A percentile compares a stretch with the other conserved stretches of the same genome.
Evolutionary conservation across 2,329 filamentous ascomycete genomes (phyloP).

Genomic region (Lachnellula willkommii): DNA sequence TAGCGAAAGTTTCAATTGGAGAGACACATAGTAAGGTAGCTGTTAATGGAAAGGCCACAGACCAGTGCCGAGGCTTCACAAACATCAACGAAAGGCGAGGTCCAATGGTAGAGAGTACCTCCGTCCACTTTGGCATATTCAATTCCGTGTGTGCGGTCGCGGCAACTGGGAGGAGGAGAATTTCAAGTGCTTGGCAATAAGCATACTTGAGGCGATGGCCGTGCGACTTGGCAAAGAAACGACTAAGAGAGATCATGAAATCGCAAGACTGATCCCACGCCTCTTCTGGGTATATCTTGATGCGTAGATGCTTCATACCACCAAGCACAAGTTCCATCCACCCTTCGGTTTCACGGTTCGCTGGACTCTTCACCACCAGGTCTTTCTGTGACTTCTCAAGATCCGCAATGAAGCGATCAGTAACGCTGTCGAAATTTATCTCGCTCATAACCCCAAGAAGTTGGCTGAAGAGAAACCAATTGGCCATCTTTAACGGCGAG

Average conservation of each 20-base stretch:
- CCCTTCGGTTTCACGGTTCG: conserved; percentile 65
- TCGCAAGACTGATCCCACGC: conserved; percentile 84
- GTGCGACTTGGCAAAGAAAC: conserved; percentile 77
- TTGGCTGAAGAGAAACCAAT: conserved; percentile 92
- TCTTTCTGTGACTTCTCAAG: conserved; percentile 74
- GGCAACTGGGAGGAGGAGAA: conserved; percentile 79
- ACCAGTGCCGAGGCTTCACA: conserved; percentile 88
- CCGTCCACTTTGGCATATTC: conserved; percentile 75
- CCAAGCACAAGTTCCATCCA: conserved; percentile 82
- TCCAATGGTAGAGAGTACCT: conserved; percentile 74
- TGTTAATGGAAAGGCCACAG: conserved; percentile 79
- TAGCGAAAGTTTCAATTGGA: conserved; percentile 72
- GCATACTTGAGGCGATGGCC: conserved; percentile 87
- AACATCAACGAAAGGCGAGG: conserved; percentile 79
- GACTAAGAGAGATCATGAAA: conserved; percentile 76
- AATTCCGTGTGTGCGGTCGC: conserved; percentile 74
- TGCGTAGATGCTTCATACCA: conserved; percentile 83
- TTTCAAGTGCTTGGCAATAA: conserved; percentile 88
- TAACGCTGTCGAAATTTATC: conserved; percentile 80
- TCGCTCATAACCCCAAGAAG: conserved; percentile 95
- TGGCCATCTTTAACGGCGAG: conserved; percentile 81
- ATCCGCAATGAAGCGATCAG: conserved; percentile 74
- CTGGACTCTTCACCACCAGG: conserved; percentile 62
- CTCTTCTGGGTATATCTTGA: conserved; percentile 67
- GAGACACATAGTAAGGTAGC: conserved; percentile 85